These are phyloP conservation scores for Trichosporon faecale DNA, from an alignment of 1,284 basidiomycete species.

Conservation along the genomic window DNA sequence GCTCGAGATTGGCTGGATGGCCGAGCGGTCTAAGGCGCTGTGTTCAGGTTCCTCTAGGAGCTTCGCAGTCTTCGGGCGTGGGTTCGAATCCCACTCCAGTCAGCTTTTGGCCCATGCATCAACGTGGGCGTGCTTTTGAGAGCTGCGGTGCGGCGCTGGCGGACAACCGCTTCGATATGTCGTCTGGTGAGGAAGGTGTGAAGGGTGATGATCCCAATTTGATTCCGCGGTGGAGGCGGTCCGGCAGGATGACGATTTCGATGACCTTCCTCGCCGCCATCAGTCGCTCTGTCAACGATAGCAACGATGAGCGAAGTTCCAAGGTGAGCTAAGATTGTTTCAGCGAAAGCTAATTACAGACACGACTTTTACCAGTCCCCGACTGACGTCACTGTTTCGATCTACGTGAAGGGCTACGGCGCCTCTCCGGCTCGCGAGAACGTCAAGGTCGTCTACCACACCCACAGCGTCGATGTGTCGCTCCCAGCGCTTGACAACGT, in stretches of 20 bases:
- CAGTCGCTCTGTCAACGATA: not conserved
- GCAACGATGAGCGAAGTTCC: not conserved
- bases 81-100: conserved; percentile 46
- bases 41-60: conserved; percentile 16
- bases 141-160: not conserved
- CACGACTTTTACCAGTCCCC: conserved; percentile 87
- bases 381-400: conserved; percentile 65
- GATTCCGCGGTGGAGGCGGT: conserved; percentile 3
- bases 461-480: conserved; percentile 20
- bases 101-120: not conserved
- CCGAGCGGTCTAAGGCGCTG: conserved; percentile 24
- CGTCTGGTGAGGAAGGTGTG: not conserved
- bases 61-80: conserved; percentile 43
- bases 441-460: conserved; percentile 58
- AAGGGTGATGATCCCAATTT: not conserved
- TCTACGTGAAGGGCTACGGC: conserved; percentile 69
- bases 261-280: not conserved
- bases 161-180: not conserved
- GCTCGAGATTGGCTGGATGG: conserved; percentile 7
- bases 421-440: conserved; percentile 56
- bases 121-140: not conserved
- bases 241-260: conserved; percentile 2
- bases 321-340: not conserved
- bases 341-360: conserved; percentile 38
- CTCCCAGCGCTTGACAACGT: conserved; percentile 62